Evolutionary conservation across 1,284 basidiomycete species (phyloP).

Genomic region (Pterulicium gracile): DNA sequence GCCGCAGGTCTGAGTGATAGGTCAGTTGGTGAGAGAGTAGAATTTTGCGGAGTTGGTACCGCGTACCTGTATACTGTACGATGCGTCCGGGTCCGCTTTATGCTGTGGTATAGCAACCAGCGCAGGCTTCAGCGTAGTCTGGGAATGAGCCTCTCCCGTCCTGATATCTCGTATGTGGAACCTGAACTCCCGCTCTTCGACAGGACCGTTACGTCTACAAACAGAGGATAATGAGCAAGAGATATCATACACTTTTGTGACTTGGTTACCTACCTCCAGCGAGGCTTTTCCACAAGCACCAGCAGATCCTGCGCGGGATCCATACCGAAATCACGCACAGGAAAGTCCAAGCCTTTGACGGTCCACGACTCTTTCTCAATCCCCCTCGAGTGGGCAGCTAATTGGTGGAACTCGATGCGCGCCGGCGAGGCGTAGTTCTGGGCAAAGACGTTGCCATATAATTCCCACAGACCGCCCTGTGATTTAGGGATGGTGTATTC

Average conservation of each 20-base stretch:
- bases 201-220: neutral
- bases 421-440: constrained; percentile 22
- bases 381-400: constrained; percentile 36
- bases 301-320: constrained; percentile 54
- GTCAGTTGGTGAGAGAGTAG: constrained; percentile 20
- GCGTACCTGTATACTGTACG: neutral
- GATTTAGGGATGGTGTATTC: constrained; percentile 27
- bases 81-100: neutral
- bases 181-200: neutral
- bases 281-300: constrained; percentile 33
- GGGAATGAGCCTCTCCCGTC: neutral
- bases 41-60: too few relatives aligned
- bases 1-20: constrained; percentile 37
- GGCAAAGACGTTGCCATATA: constrained; percentile 49
- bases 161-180: constrained; percentile 8
- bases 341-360: constrained; percentile 25
- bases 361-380: constrained; percentile 40
- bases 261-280: constrained; percentile 16
- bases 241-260: too few relatives aligned
- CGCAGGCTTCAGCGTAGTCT: neutral
- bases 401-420: constrained; percentile 31
- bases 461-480: constrained; percentile 37
- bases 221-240: too few relatives aligned
- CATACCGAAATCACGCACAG: constrained; percentile 47
- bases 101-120: neutral